Base-by-base conservation (phyloP, 768 basidiomycete species). In the Russula abietina region DNA sequence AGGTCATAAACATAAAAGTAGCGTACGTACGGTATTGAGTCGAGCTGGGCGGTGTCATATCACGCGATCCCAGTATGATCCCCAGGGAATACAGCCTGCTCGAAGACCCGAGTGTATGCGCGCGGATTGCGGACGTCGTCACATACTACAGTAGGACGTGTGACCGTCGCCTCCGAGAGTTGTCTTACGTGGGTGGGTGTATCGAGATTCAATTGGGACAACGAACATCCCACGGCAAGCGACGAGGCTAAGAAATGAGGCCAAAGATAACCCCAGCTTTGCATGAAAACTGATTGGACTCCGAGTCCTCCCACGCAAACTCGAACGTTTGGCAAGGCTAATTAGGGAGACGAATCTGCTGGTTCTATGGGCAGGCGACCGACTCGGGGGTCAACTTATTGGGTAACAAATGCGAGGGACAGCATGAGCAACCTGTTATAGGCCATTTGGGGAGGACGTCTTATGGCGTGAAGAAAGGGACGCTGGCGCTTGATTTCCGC, bases 181-280 rank as follows among this genome's bases (percentile, higher is more conserved):
- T 17, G 46, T 59, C 36, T 5, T 38, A 46, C 41, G 53, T 24
- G 8, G 61, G 4, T 38, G 32, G 11, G 41, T 7, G 38, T 0
- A 30, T 64, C 57, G 22, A 64, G 62, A 22, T 59, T 59, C 57
- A 64, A 55, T 36, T 32, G 36, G 19, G 57, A 49, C 51, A 45
- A 63, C 19, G 57, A 63, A 12, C 19, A 57, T n/a, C 55, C 61
- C 17, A 33, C 49, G 24, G 41, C 32, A n/a, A n/a, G n/a, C n/a
- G n/a, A 59, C 22, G 22, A 59, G 57, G 17, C 62, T 46, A 16
- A 64, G 57, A 19, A 54, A 22, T 17, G 51, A 58, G 24, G 39
- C 51, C n/a, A 58, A n/a, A 19, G 62, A 55, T 5, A 46, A 38
- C 2, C 57, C 62, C 26, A 63, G 8, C 28, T 32, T 63, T 32